Conservation (phyloP, 305 asterid genomes). For the Fraxinus angustifolia region DNA sequence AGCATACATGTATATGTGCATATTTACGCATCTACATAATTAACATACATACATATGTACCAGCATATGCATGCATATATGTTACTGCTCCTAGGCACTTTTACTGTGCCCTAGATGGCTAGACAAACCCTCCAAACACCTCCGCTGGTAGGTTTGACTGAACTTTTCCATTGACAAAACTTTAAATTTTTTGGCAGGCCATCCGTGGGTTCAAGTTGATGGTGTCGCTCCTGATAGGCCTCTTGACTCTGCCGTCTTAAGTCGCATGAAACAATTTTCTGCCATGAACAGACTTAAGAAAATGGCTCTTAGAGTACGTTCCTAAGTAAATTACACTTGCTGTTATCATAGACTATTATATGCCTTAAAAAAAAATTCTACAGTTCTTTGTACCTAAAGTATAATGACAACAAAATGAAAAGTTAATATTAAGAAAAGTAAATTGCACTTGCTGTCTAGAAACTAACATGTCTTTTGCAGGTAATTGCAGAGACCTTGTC, state of each 20-base stretch:
- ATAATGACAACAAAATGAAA: background rate
- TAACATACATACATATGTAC: background rate
- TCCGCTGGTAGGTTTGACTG: background rate
- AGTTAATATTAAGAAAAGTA: background rate
- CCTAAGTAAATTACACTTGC: background rate
- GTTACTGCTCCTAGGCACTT: background rate
- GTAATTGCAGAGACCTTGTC: slow-evolving; percentile 68
- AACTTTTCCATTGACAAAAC: slow-evolving; percentile 19
- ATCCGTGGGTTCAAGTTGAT: slow-evolving; percentile 76
- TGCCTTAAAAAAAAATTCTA: background rate
- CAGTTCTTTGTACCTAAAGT: background rate
- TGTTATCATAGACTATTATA: background rate
- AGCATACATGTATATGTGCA: background rate
- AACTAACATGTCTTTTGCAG: slow-evolving; percentile 29
- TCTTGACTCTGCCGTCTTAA: slow-evolving; percentile 65
- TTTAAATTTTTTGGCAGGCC: slow-evolving; percentile 40
- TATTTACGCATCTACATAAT: background rate
- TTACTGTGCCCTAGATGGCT: background rate
- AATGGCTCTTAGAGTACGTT: slow-evolving; percentile 71
- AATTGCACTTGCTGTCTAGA: background rate
- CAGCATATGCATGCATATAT: background rate
- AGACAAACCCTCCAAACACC: background rate
- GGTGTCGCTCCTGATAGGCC: slow-evolving; percentile 78
- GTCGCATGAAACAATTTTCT: slow-evolving; percentile 72
- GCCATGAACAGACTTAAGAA: slow-evolving; percentile 78